phyloP scores from a whole-genome alignment of 441 rosid species.

The Kokia cookei region DNA sequence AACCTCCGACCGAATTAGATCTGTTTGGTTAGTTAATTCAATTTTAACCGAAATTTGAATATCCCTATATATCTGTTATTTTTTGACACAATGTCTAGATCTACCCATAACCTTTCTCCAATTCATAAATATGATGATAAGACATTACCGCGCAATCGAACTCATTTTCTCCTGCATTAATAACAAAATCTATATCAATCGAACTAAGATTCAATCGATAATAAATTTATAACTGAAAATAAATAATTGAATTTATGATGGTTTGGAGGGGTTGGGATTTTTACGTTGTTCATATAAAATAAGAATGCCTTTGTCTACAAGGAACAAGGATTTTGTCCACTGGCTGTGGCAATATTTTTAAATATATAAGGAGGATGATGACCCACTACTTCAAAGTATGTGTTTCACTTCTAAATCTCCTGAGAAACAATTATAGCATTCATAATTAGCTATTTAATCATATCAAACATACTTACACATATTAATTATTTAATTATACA shows the following conservation, averaged over 20 bases:
- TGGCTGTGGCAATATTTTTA: neutral
- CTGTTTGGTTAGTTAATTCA: too few species aligned
- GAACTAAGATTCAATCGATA: too few species aligned
- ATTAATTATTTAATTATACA: too few species aligned
- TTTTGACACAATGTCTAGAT: too few species aligned
- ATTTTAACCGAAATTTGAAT: too few species aligned
- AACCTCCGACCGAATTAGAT: too few species aligned
- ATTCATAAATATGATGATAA: too few species aligned
- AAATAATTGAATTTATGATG: too few species aligned
- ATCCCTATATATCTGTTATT: too few species aligned
- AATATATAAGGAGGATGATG: neutral
- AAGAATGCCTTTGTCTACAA: conserved; percentile 23
- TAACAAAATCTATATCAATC: accelerated
- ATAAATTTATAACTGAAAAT: too few species aligned
- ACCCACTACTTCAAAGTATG: conserved; percentile 14
- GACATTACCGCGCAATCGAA: accelerated
- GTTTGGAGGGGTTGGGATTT: too few species aligned
- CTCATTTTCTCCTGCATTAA: accelerated
- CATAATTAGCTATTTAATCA: neutral
- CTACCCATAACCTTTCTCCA: accelerated
- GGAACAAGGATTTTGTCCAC: conserved; percentile 27
- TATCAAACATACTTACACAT: too few species aligned
- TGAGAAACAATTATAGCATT: neutral
- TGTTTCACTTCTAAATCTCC: neutral
- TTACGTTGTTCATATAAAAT: neutral